Evolutionary conservation across 2,329 filamentous ascomycete genomes (phyloP).

Genomic region (Xylariaceae sp.): DNA sequence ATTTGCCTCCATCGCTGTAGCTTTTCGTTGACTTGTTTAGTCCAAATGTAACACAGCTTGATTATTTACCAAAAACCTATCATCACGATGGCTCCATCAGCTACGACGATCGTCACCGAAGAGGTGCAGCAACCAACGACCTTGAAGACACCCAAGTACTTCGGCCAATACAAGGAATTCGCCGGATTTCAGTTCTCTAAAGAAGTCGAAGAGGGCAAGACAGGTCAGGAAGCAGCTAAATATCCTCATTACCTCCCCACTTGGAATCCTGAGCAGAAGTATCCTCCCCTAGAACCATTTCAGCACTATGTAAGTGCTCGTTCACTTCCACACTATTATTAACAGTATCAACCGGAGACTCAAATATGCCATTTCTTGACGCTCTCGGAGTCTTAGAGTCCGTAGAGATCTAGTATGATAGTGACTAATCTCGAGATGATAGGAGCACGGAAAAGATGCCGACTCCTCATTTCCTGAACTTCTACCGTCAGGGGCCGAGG

Average conservation of each 20-base stretch:
- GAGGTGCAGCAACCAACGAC: constrained; percentile 16
- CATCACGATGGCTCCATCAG: constrained; percentile 29
- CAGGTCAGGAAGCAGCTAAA: constrained; percentile 26
- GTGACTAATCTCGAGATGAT: no score
- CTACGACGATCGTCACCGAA: constrained; percentile 27
- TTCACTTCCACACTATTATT: no score
- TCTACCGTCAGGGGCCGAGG: constrained; percentile 47
- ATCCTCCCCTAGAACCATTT: constrained; percentile 64
- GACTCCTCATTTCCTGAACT: constrained; percentile 67
- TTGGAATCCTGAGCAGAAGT: constrained; percentile 63
- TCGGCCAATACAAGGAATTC: constrained; percentile 29
- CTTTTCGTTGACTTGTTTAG: background rate
- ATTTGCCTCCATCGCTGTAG: background rate
- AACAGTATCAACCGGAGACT: no score
- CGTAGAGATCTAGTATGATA: no score
- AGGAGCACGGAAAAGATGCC: constrained; percentile 71
- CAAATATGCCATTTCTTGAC: no score
- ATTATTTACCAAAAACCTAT: background rate
- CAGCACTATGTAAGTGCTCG: constrained; percentile 48
- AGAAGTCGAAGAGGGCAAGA: constrained; percentile 28
- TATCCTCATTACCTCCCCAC: constrained; percentile 72
- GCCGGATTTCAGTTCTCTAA: constrained; percentile 22
- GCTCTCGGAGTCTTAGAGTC: no score
- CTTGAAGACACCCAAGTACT: constrained; percentile 15
- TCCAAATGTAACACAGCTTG: background rate